Evolutionary conservation across 768 basidiomycete species (phyloP).

Genomic region (Tylopilus felleus): DNA sequence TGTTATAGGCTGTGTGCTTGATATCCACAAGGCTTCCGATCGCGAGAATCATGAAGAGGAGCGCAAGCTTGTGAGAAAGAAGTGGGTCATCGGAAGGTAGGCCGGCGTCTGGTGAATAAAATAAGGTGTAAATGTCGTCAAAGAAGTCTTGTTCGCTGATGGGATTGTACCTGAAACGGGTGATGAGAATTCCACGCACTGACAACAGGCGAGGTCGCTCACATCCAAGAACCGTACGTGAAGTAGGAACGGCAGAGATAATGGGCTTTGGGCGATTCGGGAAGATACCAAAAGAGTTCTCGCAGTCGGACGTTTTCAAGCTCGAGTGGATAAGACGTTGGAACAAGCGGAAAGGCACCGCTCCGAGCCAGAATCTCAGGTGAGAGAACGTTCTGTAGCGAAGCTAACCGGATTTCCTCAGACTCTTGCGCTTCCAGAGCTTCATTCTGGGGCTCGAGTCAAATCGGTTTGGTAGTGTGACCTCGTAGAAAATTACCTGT

Average conservation of each 20-base stretch:
- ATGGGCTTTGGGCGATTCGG: conserved; percentile 55
- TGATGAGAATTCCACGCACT: conserved; percentile 7
- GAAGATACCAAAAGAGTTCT: conserved; percentile 67
- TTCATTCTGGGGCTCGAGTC: conserved; percentile 48
- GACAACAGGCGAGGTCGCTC: conserved; percentile 24
- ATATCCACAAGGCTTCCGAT: conserved; percentile 64
- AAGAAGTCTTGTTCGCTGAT: conserved; percentile 59
- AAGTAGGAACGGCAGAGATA: conserved; percentile 60
- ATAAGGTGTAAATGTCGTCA: conserved; percentile 53
- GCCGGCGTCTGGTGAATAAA: conserved; percentile 47
- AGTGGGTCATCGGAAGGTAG: conserved; percentile 50
- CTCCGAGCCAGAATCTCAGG: conserved; percentile 62
- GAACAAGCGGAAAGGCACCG: conserved; percentile 59
- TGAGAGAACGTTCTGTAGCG: conserved; percentile 55
- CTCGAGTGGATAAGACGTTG: conserved; percentile 38
- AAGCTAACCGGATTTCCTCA: conserved; percentile 43
- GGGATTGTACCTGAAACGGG: conserved; percentile 56
- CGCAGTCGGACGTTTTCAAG: conserved; percentile 48
- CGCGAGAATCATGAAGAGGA: conserved; percentile 64
- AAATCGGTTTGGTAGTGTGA: conserved; percentile 4
- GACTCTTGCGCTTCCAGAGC: conserved; percentile 50
- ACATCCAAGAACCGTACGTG: conserved; percentile 71
- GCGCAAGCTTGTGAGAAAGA: conserved; percentile 56
- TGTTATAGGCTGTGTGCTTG: conserved; percentile 50
- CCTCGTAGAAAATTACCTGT: conserved; percentile 43